These are phyloP conservation scores for Phytophthora cryptogea DNA, from an alignment of 352 stramenopile genomes.

Conservation along the genomic window DNA sequence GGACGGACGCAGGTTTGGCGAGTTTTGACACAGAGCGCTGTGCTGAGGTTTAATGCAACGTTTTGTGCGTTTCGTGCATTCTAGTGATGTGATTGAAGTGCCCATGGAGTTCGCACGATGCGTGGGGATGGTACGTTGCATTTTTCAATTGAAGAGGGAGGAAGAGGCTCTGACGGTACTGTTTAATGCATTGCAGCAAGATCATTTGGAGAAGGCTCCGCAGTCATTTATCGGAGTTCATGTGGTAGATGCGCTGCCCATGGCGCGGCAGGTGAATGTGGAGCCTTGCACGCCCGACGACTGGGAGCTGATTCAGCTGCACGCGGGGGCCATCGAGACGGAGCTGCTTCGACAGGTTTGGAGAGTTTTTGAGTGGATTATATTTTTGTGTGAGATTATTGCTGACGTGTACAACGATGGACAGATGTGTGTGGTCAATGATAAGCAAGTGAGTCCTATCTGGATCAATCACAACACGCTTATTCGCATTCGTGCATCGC, in stretches of 20 bases:
- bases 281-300: slow-evolving; percentile 87
- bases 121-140: slow-evolving; percentile 65
- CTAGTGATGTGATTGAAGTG: slow-evolving; percentile 84
- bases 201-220: slow-evolving; percentile 58
- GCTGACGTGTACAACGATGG: background rate
- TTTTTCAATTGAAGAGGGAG: background rate
- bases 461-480: slow-evolving; percentile 82
- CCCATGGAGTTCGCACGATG: slow-evolving; percentile 82
- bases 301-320: slow-evolving; percentile 91
- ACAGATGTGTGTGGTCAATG: slow-evolving; percentile 88
- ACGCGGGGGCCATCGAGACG: slow-evolving; percentile 80
- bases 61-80: slow-evolving; percentile 1
- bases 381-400: background rate
- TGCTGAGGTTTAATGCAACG: slow-evolving; percentile 3
- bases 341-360: slow-evolving; percentile 84
- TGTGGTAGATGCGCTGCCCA: slow-evolving; percentile 70
- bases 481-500: slow-evolving; percentile 63
- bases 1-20: slow-evolving; percentile 49
- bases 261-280: slow-evolving; percentile 77
- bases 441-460: slow-evolving; percentile 84
- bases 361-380: background rate
- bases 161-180: slow-evolving; percentile 2
- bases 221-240: slow-evolving; percentile 73
- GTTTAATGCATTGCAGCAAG: slow-evolving; percentile 41
- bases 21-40: background rate